phyloP scores from a whole-genome alignment of 2,329 filamentous ascomycete genomes.

The Coniella lustricola region DNA sequence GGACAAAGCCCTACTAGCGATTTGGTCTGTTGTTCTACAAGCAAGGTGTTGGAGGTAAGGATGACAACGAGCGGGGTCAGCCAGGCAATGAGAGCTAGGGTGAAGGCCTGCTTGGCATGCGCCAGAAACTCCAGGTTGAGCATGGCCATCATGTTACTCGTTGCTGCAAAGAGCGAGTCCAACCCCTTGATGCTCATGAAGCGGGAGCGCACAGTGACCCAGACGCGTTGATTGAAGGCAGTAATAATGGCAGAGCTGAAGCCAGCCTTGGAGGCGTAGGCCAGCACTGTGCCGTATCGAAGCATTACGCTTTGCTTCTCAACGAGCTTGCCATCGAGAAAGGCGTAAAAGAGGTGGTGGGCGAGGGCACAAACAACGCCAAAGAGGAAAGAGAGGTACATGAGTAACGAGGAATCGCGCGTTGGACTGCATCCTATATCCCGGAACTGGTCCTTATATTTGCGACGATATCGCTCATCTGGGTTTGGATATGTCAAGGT shows the following conservation, averaged over 20 bases:
- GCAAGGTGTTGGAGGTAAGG: slow-evolving; percentile 21
- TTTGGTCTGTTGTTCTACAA: slow-evolving; percentile 19
- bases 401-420: slow-evolving; percentile 21
- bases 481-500: background rate
- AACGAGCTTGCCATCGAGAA: slow-evolving; percentile 26
- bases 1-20: slow-evolving; percentile 16
- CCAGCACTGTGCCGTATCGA: slow-evolving; percentile 31
- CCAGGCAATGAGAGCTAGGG: slow-evolving; percentile 22
- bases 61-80: slow-evolving; percentile 24
- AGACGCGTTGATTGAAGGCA: slow-evolving; percentile 21
- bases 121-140: slow-evolving; percentile 38
- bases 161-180: slow-evolving; percentile 33
- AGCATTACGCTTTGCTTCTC: slow-evolving; percentile 31
- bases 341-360: slow-evolving; percentile 32
- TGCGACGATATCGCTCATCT: background rate
- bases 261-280: slow-evolving; percentile 33
- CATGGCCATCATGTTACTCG: slow-evolving; percentile 36
- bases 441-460: background rate
- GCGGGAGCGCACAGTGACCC: slow-evolving; percentile 22
- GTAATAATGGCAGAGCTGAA: slow-evolving; percentile 28
- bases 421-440: slow-evolving; percentile 5
- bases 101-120: slow-evolving; percentile 36
- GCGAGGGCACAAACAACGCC: slow-evolving; percentile 29
- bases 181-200: slow-evolving; percentile 22
- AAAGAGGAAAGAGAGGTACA: slow-evolving; percentile 31